Evolutionary conservation across 345 rosid genomes (phyloP).

Genomic region (Microthlaspi erraticum): DNA sequence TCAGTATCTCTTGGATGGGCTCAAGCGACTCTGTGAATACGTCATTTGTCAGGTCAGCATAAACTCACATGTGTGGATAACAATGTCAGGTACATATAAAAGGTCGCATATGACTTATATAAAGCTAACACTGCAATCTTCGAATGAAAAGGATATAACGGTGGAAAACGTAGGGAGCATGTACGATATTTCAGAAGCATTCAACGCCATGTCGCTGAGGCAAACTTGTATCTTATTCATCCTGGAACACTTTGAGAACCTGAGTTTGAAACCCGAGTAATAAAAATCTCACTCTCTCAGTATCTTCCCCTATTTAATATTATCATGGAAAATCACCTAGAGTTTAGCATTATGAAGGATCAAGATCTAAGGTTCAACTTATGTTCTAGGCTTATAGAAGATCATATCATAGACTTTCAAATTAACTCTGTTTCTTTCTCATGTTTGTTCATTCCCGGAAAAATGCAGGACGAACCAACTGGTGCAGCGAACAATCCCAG

Average conservation of each 20-base stretch:
- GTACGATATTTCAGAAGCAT: conserved; percentile 99
- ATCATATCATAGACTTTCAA: too few relatives aligned
- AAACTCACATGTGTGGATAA: conserved; percentile 10
- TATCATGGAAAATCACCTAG: too few relatives aligned
- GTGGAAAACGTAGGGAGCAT: conserved; percentile 87
- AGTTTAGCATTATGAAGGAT: too few relatives aligned
- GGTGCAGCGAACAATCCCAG: conserved; percentile 74
- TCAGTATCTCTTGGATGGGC: conserved; percentile 96
- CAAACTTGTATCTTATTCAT: conserved; percentile 89
- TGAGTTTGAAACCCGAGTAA: conserved; percentile 80
- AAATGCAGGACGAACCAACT: conserved; percentile 68
- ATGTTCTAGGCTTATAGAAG: too few relatives aligned
- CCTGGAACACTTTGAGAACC: conserved; percentile 87
- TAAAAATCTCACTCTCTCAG: neutral
- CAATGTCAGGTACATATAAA: too few relatives aligned
- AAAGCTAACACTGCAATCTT: conserved; percentile 36
- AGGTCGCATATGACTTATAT: too few relatives aligned
- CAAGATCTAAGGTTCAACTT: too few relatives aligned
- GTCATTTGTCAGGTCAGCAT: conserved; percentile 89
- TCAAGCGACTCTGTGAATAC: conserved; percentile 96
- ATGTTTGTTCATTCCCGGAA: neutral
- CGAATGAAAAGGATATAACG: conserved; percentile 69
- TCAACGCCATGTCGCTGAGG: conserved; percentile 87
- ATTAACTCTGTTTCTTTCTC: too few relatives aligned
- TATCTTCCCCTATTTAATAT: neutral